Evolutionary conservation across 345 rosid species (phyloP).

Genomic region (Sonneratia alba): DNA sequence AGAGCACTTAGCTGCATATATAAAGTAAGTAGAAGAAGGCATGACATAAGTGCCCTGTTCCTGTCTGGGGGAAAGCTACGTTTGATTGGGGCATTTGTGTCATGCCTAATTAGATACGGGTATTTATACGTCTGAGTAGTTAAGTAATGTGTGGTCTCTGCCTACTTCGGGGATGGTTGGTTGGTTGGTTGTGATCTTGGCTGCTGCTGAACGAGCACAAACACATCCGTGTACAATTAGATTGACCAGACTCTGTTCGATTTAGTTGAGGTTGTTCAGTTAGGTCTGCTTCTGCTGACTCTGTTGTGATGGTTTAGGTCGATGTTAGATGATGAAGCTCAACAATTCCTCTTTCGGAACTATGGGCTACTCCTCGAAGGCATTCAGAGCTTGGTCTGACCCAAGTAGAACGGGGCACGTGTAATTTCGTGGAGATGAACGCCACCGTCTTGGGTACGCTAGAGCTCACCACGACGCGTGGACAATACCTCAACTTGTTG

Average conservation of each 20-base stretch:
- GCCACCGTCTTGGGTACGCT: too few species aligned
- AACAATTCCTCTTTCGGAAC: neutral
- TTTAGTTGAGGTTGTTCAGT: neutral
- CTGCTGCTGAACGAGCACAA: conserved; percentile 10
- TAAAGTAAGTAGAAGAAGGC: neutral
- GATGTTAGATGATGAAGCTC: neutral
- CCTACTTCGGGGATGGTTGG: neutral
- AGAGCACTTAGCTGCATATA: too few species aligned
- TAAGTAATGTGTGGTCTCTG: too few species aligned
- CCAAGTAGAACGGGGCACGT: neutral
- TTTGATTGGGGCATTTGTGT: neutral
- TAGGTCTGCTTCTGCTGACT: conserved; percentile 30
- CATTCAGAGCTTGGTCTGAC: neutral
- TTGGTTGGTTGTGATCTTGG: conserved; percentile 12
- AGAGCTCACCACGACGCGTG: too few species aligned
- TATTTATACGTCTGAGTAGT: neutral
- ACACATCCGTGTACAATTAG: neutral
- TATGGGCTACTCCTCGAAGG: too few species aligned
- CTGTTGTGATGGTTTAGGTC: conserved; percentile 10
- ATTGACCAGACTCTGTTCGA: neutral
- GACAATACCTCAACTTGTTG: too few species aligned
- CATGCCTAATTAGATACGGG: too few species aligned
- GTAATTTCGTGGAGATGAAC: too few species aligned
- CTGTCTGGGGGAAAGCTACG: neutral
- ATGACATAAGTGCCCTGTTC: neutral